Percentiles rank a stretch among this genome's conserved stretches.
These are phyloP conservation scores for Bocquillonia castaneifolia DNA, from an alignment of 441 rosid species.

Conservation along the genomic window DNA sequence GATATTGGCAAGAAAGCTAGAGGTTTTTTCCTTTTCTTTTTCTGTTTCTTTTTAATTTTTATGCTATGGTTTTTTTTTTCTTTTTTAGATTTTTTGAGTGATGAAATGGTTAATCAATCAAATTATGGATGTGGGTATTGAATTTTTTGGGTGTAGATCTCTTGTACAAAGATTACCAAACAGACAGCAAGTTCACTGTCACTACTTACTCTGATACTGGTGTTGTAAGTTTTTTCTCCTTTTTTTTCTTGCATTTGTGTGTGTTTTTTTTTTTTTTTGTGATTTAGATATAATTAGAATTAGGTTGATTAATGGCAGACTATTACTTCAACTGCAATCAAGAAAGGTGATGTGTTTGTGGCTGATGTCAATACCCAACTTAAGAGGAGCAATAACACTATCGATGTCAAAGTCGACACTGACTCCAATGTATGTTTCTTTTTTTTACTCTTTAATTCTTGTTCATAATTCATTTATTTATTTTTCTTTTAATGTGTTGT, in stretches of 20 bases:
- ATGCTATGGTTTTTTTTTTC: not conserved
- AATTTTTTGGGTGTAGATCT: conserved; percentile 46
- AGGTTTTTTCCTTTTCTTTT: conserved; percentile 34
- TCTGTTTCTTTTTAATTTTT: not conserved
- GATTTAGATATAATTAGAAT: too few relatives aligned
- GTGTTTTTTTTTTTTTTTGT: too few relatives aligned
- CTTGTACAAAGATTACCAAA: conserved; percentile 84
- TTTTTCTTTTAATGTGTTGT: not conserved
- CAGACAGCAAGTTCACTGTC: conserved; percentile 76
- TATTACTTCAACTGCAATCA: conserved; percentile 49
- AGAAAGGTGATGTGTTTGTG: conserved; percentile 54
- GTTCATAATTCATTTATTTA: not conserved
- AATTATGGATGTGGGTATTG: not conserved
- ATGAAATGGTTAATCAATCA: too few relatives aligned
- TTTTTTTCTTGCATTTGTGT: not conserved
- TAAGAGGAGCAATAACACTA: conserved; percentile 75
- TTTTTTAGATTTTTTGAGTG: not conserved
- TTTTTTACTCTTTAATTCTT: too few relatives aligned
- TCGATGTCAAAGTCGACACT: conserved; percentile 88
- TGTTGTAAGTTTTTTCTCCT: conserved; percentile 50
- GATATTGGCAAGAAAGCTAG: conserved; percentile 76
- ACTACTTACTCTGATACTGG: conserved; percentile 74
- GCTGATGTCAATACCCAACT: conserved; percentile 68
- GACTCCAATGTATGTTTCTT: conserved; percentile 62
- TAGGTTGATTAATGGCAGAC: too few relatives aligned